Base-by-base conservation (phyloP, 1,284 basidiomycete genomes). In the Porogramme epimiltina region DNA sequence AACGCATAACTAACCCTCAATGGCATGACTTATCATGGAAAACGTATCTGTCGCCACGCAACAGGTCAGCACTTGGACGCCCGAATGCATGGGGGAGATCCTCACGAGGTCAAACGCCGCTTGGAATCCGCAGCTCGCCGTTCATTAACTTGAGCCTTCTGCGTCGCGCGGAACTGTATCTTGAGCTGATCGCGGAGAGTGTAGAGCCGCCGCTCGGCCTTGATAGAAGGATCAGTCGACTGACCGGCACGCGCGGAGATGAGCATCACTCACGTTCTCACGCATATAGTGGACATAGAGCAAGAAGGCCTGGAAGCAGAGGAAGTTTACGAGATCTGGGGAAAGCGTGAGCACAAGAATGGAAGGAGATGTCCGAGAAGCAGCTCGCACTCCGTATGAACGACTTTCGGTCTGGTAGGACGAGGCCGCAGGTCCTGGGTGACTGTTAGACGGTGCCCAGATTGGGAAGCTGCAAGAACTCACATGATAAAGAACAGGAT, bases 111-210 rank as follows among this genome's bases (percentile, higher is more conserved):
- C 40, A 94, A 80, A 13, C 91, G 82, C 44, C 89, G 79, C 66
- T 93, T 90, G 2, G 86, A 89, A 58, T 93, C 89, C 2, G 85
- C 79, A 6, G 91, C 87, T 58, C 84, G 84, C 45, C 87, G 78
- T 66, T 95, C 92, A 66, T 91, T 91, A 47, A 91, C 79, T 68
- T 93, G 91, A 4, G 92, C 92, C 54, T 87, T 87, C 67, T 93
- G 89, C 8, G 89, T 91, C 25, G 87, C 89, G 61, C 82, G 73
- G 59, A 77, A 89, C 63, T 92, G 89, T 5, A 83, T 75, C 69
- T 93, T 93, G 59, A 95, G 82, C 64, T 88, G 83, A 50, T 84
- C 80, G 15, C 85, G 77, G 23, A 88, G 71, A 5, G 76, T 76
- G 62, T 83, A 87, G 54, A 86, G 72, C 42, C 82, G 73, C 28